Conservation (phyloP, 768 basidiomycete genomes). For the Rhodotorula graminis region DNA sequence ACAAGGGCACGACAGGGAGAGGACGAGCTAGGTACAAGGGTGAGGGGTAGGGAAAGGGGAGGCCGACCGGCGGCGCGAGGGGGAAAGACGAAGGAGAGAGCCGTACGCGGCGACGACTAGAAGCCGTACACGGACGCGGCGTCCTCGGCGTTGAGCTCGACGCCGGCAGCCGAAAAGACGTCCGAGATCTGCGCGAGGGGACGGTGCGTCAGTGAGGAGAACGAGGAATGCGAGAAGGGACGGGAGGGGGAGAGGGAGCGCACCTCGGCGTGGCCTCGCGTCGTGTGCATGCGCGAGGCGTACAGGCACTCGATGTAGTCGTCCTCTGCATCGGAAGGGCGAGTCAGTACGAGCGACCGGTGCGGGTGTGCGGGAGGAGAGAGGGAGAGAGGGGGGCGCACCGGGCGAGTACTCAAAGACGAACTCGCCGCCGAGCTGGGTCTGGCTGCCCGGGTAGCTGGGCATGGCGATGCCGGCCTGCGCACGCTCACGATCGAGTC, state of each 20-base stretch:
- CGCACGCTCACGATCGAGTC: no score
- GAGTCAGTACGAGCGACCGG: not conserved
- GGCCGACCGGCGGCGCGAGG: not conserved
- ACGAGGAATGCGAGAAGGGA: not conserved
- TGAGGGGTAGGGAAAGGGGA: no score
- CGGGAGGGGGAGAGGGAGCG: not conserved
- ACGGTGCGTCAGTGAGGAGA: not conserved
- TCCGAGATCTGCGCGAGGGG: conserved; percentile 14
- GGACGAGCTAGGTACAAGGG: not conserved
- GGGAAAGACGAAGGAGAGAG: not conserved
- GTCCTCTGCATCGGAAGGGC: not conserved
- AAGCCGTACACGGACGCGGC: conserved; percentile 21
- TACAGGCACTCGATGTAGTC: conserved; percentile 17
- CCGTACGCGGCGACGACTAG: not conserved
- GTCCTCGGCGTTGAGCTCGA: conserved; percentile 25
- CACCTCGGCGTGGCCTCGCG: conserved; percentile 23
- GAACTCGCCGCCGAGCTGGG: conserved; percentile 38
- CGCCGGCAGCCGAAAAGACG: conserved; percentile 32
- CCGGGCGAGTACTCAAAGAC: conserved; percentile 12
- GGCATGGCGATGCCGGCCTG: conserved; percentile 31
- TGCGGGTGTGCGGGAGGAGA: not conserved
- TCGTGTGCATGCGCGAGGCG: conserved; percentile 25
- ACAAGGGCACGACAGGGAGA: not conserved
- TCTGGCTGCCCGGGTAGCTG: conserved; percentile 25
- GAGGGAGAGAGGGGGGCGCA: not conserved